Evolutionary conservation across 2,329 filamentous ascomycete genomes (phyloP), one percentile per base, ranked within the genome.

Genomic region (Drechslerella dactyloides): DNA sequence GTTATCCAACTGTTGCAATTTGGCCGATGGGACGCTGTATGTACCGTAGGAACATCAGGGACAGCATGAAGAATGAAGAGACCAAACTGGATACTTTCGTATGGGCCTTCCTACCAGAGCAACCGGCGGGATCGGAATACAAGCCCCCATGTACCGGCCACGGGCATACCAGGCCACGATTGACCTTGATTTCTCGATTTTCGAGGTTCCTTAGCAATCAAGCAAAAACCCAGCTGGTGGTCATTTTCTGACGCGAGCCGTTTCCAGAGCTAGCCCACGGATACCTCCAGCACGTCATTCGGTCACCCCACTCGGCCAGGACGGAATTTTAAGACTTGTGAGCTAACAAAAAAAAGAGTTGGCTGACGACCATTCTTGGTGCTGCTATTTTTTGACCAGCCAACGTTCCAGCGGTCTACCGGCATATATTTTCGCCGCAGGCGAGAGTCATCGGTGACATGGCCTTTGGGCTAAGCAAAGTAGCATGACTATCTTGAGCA

Each of bases 71-170:
- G 17, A 21, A 10, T 15, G 6, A 17, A 48, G 44, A 48, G 19
- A 5, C 19, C 44, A 21, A 19, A 21, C 17, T 56, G 30, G 58
- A 62, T 56, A 30, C 19, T 56, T 70, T 70, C 66, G 66, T 70
- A 64, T 70, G 54, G 66, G 66, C 59, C 59, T 70, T 63, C 66
- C 66, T 61, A 63, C 66, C 54, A 70, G 58, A 70, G 66, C 53
- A 30, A 50, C 15, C 44, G 44, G 17, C 7, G 17, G 19, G 11
- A 11, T 37, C 48, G 19, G 52, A n/a, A 11, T 61, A 60, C 56
- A 56, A 64, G 48, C 17, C 54, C 48, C 66, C 66, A 58, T 70
- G 66, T 70, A 70, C 59, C 54, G 37, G 54, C n/a, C 30, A 52
- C 37, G 44, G 58, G 33, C 52, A 52, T n/a, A 44, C 48, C 57